Conservation (phyloP, 1,139 yeast genomes). For the Scheffersomyces lignicola region DNA sequence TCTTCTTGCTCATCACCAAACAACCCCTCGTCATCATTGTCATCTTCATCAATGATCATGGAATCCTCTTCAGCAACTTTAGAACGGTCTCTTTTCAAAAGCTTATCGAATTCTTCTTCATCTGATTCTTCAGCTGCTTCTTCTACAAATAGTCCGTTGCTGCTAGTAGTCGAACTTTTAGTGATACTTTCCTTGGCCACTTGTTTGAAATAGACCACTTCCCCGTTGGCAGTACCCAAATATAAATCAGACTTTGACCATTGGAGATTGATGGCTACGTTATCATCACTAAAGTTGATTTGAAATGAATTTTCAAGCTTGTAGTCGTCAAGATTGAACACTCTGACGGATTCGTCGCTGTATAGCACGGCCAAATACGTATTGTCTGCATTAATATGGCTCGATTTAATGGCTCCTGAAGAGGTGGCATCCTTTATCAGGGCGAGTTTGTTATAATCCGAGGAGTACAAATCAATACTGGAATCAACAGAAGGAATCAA, state of each 20-base stretch:
- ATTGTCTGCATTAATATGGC: background rate
- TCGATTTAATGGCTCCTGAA: background rate
- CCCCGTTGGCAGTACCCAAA: slow-evolving; percentile 60
- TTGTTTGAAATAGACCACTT: slow-evolving; percentile 37
- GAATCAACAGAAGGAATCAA: slow-evolving; percentile 45
- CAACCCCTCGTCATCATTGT: slow-evolving; percentile 15
- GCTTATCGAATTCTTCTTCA: slow-evolving; percentile 15
- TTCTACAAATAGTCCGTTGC: slow-evolving; percentile 23
- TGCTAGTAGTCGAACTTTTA: background rate
- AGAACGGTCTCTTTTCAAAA: slow-evolving; percentile 6
- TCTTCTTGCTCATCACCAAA: slow-evolving; percentile 16
- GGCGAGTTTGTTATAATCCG: background rate
- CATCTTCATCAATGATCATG: slow-evolving; percentile 36
- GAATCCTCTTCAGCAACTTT: slow-evolving; percentile 29
- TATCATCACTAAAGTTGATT: slow-evolving; percentile 18
- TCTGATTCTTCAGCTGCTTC: slow-evolving; percentile 29
- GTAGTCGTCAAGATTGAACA: background rate
- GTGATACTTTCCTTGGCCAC: slow-evolving; percentile 22
- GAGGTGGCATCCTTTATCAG: background rate
- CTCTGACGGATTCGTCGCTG: background rate
- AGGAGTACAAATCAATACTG: background rate
- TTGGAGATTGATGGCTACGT: slow-evolving; percentile 18
- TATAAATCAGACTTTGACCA: slow-evolving; percentile 25
- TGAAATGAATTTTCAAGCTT: slow-evolving; percentile 11
- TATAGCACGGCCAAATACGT: background rate